Base-by-base conservation (phyloP, 768 basidiomycete genomes). In the Termitomyces sp. region DNA sequence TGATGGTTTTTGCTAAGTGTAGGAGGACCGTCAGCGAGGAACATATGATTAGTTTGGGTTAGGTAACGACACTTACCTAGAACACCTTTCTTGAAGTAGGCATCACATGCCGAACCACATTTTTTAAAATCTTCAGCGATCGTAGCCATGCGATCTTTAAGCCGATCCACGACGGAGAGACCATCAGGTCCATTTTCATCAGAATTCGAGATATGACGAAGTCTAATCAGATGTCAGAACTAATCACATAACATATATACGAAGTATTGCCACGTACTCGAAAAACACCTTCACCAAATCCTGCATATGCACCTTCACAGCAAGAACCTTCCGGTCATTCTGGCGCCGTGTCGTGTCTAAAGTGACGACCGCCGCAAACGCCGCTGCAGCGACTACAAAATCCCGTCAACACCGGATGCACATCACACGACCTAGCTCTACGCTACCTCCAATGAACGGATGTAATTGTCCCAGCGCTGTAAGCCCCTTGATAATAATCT, bases 261-360 rank as follows among this genome's bases (percentile, higher is more conserved):
- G 10, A 38, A n/a, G 23, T n/a, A n/a, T 23, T 18, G 13, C 27
- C 39, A 64, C 77, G 9, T 48, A 77, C 79, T 79, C 72, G 13
- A 79, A 68, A 18, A 82, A 70, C 2, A 69, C 69, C 13, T 62
- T 52, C 73, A 83, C 77, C 69, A 78, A 73, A 41, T 80, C 71
- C 53, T 70, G 72, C 79, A 83, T 83, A 55, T 79, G 74, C 9
- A 76, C 53, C 45, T 77, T 76, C 6, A 84, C 66, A 4, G 70
- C 66, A 3, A 74, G 54, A 7, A 82, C 71, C 56, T 79, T 80
- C 52, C 71, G 74, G 52, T 83, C 76, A 50, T 84, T 83, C 25
- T 80, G 78, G 22, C 76, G 67, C 20, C 80, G 68, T 3, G 75
- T 76, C 51, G 76, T 50, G 50, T 82, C 80, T 33, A 83, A 66